Evolutionary conservation across 129 eudicot species (phyloP), one percentile per base, ranked within the genome.

Genomic region (Chrysanthemum seticuspe): DNA sequence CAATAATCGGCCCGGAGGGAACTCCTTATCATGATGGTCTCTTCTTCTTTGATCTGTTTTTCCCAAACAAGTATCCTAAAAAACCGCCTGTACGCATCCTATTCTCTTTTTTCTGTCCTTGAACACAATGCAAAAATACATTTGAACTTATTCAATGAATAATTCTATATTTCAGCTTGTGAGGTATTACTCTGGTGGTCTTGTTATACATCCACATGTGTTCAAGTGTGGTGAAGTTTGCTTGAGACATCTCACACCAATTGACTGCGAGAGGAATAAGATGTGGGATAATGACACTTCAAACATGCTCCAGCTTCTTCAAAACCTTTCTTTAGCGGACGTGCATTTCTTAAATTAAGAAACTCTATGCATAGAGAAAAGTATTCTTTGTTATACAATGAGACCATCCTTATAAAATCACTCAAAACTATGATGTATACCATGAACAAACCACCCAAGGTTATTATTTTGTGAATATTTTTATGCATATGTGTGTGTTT

Each of bases 11-110:
- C 65, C 88, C 96, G 10, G 87, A 86, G 58, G 97, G 97, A n/a
- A 91, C 97, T 44, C 97, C 97, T 0, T 91, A 91, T 67, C 97
- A 91, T 76, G 92, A 91, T 54, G 95, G 97, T 18, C 87, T 88
- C 21, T 91, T 81, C 68, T 84, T 91, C 85, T 91, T 91, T 74
- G 97, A 91, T 57, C 83, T 82, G 14, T 75, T 19, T 74, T 86
- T 91, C 34, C 89, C 92, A 9, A 52, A 58, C 71, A 67, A 40
- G 58, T 91, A 91, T 76, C 92, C 97, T 14, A 45, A 50, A 25
- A 75, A 34, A 3, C 96, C 88, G 8, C 97, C 97, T n/a, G 97
- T 91, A 83, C 66, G 91, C 23, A 11, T n/a, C 14, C 1, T 59
- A 31, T 36, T 59, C 64, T 59, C 36, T 21, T 59, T 13, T 27